These are phyloP conservation scores for Psilocybe azurescens DNA, from an alignment of 768 basidiomycete genomes.

Conservation along the genomic window DNA sequence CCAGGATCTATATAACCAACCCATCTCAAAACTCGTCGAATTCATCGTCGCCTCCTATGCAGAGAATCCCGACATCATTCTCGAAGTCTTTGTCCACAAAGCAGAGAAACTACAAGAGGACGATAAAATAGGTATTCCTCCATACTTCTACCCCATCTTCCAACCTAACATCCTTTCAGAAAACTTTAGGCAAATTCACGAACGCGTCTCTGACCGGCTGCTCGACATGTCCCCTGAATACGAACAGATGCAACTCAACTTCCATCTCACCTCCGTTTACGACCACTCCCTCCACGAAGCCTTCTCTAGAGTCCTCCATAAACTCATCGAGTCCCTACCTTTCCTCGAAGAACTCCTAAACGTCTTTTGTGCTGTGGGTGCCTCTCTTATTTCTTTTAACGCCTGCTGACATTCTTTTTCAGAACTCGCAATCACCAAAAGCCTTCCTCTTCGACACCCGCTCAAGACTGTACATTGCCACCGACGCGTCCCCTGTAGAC, in stretches of 20 bases:
- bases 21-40: constrained; percentile 82
- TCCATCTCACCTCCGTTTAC: constrained; percentile 91
- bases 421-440: constrained; percentile 94
- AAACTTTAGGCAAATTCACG: constrained; percentile 90
- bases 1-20: constrained; percentile 84
- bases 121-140: constrained; percentile 76
- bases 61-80: constrained; percentile 74
- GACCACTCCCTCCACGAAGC: constrained; percentile 93
- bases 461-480: constrained; percentile 90
- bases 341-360: constrained; percentile 89
- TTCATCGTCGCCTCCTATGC: constrained; percentile 80
- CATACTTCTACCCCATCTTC: background rate
- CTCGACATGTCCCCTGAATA: constrained; percentile 77
- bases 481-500: constrained; percentile 92
- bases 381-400: background rate
- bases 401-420: constrained; percentile 5
- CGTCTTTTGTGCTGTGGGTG: constrained; percentile 75
- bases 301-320: constrained; percentile 89
- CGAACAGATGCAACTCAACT: constrained; percentile 81
- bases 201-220: constrained; percentile 84
- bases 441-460: constrained; percentile 90
- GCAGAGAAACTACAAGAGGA: constrained; percentile 91
- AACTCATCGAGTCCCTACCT: constrained; percentile 82
- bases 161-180: constrained; percentile 48
- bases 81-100: constrained; percentile 96